Conservation (phyloP, 805 yeast genomes). For the Saturnispora halmiae region DNA sequence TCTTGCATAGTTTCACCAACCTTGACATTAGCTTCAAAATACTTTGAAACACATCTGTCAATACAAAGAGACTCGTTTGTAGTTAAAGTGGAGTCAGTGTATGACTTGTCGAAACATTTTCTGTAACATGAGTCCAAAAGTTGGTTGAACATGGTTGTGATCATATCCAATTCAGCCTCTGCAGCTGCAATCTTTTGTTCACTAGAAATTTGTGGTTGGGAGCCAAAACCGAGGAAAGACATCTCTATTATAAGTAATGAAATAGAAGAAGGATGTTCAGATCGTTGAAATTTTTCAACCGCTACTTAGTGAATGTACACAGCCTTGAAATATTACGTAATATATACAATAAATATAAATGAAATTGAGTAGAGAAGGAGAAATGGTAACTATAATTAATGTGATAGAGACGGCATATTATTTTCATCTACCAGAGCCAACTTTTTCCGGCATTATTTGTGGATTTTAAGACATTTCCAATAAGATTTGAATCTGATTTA, state of each 20-base stretch:
- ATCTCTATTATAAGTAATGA: slow-evolving; percentile 25
- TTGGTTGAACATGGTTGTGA: slow-evolving; percentile 93
- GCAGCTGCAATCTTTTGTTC: slow-evolving; percentile 83
- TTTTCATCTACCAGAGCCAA: slow-evolving; percentile 11
- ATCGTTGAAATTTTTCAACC: neutral
- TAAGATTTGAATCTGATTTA: slow-evolving; percentile 1
- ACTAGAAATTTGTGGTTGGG: slow-evolving; percentile 57
- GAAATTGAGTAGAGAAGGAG: too few relatives aligned
- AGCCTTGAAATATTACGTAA: neutral
- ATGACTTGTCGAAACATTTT: slow-evolving; percentile 67
- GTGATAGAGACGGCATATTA: too few relatives aligned
- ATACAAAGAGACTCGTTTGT: slow-evolving; percentile 80
- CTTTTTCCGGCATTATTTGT: slow-evolving; percentile 1
- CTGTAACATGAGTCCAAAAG: slow-evolving; percentile 81
- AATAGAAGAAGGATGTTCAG: neutral
- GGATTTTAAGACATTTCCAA: neutral
- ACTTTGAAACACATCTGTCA: slow-evolving; percentile 93
- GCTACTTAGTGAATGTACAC: neutral
- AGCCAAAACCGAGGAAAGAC: slow-evolving; percentile 71
- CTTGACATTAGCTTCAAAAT: slow-evolving; percentile 88
- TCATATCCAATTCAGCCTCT: slow-evolving; percentile 94
- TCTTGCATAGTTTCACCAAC: slow-evolving; percentile 65
- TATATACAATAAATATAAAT: neutral
- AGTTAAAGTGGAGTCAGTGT: slow-evolving; percentile 63
- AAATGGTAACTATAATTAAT: too few relatives aligned